phyloP scores from a whole-genome alignment of 2,329 filamentous ascomycete genomes.

The Ramularia endophylla region DNA sequence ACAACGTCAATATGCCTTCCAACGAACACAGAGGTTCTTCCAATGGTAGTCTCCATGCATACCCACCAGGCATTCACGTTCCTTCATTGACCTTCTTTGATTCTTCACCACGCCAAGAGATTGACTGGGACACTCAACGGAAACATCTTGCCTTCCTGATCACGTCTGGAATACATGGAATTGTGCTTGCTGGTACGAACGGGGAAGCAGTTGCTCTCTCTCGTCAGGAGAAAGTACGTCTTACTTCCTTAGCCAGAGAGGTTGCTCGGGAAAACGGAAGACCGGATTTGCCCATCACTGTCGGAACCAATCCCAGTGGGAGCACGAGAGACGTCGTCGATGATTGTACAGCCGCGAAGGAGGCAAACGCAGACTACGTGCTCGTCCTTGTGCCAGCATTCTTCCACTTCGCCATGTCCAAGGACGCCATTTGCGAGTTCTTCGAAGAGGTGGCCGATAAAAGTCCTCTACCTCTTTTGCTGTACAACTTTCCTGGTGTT shows the following conservation, averaged over 20 bases:
- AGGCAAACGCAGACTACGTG: constrained; percentile 35
- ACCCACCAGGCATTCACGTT: constrained; percentile 51
- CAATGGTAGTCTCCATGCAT: constrained; percentile 20
- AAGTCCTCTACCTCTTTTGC: constrained; percentile 38
- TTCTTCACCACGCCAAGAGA: constrained; percentile 43
- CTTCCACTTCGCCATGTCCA: constrained; percentile 37
- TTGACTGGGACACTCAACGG: constrained; percentile 52
- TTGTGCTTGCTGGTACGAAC: constrained; percentile 41
- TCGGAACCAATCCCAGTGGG: constrained; percentile 33
- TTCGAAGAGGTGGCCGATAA: constrained; percentile 34
- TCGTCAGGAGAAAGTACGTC: constrained; percentile 34
- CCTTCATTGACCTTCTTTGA: constrained; percentile 53
- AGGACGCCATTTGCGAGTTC: constrained; percentile 32
- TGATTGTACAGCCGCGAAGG: constrained; percentile 33
- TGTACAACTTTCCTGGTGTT: constrained; percentile 46
- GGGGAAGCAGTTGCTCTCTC: constrained; percentile 41
- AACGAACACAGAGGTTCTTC: constrained; percentile 13
- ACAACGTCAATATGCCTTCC: constrained; percentile 26
- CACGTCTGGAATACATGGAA: constrained; percentile 47
- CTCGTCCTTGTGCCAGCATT: constrained; percentile 37
- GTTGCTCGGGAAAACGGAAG: constrained; percentile 31
- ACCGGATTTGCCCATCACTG: constrained; percentile 35
- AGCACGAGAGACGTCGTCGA: constrained; percentile 39
- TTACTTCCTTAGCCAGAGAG: constrained; percentile 36
- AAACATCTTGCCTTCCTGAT: constrained; percentile 52